Percentiles rank a stretch among this genome's conserved stretches.
These are phyloP conservation scores for Monilinia fructigena DNA, from an alignment of 2,329 filamentous ascomycete genomes.

Conservation along the genomic window DNA sequence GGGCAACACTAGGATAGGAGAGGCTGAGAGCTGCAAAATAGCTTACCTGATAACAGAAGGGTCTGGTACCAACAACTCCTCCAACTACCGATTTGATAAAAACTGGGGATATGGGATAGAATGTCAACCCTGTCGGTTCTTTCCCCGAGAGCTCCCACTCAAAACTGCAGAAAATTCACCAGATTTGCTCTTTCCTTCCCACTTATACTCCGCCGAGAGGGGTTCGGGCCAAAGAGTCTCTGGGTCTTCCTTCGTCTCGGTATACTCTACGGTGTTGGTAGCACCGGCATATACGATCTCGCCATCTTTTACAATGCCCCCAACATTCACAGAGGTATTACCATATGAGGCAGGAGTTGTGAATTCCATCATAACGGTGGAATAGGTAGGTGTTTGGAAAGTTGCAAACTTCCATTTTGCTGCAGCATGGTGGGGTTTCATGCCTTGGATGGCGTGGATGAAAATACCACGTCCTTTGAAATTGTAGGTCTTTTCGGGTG, in stretches of 20 bases:
- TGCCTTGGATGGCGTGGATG: conserved; percentile 86
- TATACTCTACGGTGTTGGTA: conserved; percentile 67
- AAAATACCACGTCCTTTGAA: conserved; percentile 79
- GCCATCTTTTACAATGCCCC: conserved; percentile 76
- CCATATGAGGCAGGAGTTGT: conserved; percentile 93
- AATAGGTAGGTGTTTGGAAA: conserved; percentile 85
- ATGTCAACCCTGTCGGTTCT: conserved; percentile 84
- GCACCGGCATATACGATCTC: conserved; percentile 74
- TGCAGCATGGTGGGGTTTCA: conserved; percentile 97
- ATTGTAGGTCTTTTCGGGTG: conserved; percentile 75
- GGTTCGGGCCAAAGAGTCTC: conserved; percentile 91
- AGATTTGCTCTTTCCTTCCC: conserved; percentile 75
- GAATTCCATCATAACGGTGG: conserved; percentile 92
- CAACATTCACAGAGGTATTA: conserved; percentile 77
- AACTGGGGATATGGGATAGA: conserved; percentile 92
- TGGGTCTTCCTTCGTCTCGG: conserved; percentile 65
- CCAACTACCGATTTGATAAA: conserved; percentile 95
- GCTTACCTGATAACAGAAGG: conserved; percentile 92
- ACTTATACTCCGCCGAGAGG: conserved; percentile 68
- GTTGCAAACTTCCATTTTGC: conserved; percentile 90
- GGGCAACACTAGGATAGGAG: too few species aligned
- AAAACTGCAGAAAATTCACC: conserved; percentile 71
- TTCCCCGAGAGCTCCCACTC: conserved; percentile 64
- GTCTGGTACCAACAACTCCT: conserved; percentile 87
- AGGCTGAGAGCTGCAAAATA: background rate